These are phyloP conservation scores for Trichaptum fuscoviolaceum DNA, from an alignment of 768 basidiomycete genomes.

Conservation along the genomic window DNA sequence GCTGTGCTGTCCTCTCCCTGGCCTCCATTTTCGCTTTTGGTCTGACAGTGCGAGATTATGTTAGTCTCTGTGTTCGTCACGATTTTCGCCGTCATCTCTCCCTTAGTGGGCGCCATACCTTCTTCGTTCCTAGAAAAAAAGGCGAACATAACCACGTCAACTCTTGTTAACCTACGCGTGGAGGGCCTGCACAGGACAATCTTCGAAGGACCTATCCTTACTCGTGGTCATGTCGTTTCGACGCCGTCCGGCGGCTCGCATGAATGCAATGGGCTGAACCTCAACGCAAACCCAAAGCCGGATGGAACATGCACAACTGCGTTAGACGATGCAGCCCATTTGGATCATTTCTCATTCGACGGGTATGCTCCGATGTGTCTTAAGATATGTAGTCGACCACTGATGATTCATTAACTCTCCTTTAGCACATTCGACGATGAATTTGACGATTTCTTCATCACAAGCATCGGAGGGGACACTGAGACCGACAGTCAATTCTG, in stretches of 20 bases:
- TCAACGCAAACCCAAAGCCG: conserved; percentile 26
- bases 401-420: neutral
- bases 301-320: conserved; percentile 40
- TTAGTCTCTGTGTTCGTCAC: neutral
- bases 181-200: conserved; percentile 34
- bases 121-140: neutral
- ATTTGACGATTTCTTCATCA: conserved; percentile 42
- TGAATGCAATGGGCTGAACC: conserved; percentile 42
- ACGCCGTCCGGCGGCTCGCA: conserved; percentile 33
- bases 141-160: neutral
- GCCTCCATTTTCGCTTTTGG: too few relatives aligned
- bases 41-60: too few relatives aligned
- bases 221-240: conserved; percentile 36
- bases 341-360: conserved; percentile 32
- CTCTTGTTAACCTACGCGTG: conserved; percentile 24
- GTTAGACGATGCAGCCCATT: conserved; percentile 35
- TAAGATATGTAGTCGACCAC: neutral
- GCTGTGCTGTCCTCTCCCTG: too few relatives aligned
- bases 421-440: conserved; percentile 27
- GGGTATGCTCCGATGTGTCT: conserved; percentile 24
- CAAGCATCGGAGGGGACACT: conserved; percentile 27
- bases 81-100: neutral
- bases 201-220: conserved; percentile 34
- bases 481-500: conserved; percentile 31
- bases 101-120: neutral